These are phyloP conservation scores for Ajuga reptans DNA, from an alignment of 305 asterid species.

Conservation along the genomic window DNA sequence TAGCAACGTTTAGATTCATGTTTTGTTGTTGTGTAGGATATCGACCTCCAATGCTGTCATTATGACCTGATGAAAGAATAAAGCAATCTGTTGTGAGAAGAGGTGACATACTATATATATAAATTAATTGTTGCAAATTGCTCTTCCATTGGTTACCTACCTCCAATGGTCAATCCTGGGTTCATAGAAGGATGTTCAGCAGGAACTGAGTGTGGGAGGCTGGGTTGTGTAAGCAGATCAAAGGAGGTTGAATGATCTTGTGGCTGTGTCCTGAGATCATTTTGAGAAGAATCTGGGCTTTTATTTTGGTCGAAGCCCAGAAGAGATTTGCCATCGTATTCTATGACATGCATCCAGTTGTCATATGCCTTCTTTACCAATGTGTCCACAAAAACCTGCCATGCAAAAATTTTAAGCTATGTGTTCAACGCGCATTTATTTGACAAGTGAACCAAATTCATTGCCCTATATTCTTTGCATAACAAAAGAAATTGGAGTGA, in stretches of 20 bases:
- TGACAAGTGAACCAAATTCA: too few relatives aligned
- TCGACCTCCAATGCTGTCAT: conserved; percentile 38
- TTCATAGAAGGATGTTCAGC: conserved; percentile 44
- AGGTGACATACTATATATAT: neutral
- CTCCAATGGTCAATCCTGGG: conserved; percentile 55
- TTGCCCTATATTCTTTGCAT: neutral
- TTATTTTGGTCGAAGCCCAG: conserved; percentile 48
- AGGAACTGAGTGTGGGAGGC: conserved; percentile 50
- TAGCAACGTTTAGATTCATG: conserved; percentile 44
- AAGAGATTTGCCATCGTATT: conserved; percentile 65
- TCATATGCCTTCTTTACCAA: conserved; percentile 72
- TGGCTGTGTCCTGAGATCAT: conserved; percentile 35
- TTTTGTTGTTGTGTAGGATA: conserved; percentile 42
- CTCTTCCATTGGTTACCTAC: conserved; percentile 27
- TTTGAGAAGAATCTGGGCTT: conserved; percentile 35
- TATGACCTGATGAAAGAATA: conserved; percentile 43
- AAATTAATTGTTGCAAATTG: neutral
- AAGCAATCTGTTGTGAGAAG: conserved; percentile 14
- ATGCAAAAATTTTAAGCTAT: conserved; percentile 9
- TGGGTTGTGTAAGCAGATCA: conserved; percentile 47
- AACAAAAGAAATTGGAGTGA: neutral
- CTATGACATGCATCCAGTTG: conserved; percentile 60
- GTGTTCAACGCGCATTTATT: neutral
- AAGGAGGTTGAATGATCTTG: conserved; percentile 44
- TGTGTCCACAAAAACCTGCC: conserved; percentile 56